Base-by-base conservation (phyloP, 176 grass and related monocot species). In the Aegilops umbellulata region DNA sequence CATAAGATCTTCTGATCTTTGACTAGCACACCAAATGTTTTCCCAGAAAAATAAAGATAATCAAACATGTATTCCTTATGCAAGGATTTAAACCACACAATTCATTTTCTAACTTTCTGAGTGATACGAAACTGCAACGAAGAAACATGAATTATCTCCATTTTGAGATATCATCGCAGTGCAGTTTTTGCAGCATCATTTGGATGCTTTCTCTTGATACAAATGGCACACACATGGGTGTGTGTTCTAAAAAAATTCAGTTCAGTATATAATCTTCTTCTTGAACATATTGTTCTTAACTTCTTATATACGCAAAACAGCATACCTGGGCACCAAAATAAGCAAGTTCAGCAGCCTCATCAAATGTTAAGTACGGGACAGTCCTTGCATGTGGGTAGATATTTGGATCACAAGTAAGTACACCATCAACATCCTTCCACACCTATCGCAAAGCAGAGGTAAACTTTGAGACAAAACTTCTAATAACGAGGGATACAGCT, bases 351-450 rank as follows among this genome's bases (percentile, higher is more conserved):
- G 94, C 87, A 74, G 97, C 97, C 88, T 99, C 97, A 63, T 99
- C 97, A 87, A 99, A 94, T 60, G 97, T 99, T 69, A 99, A 94
- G 74, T 87, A 80, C 16, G 89, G 94, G 17, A 99, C 94, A 62
- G 94, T 93, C 73, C 73, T 96, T 82, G 92, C 92, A 77, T 94
- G 83, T 57, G 89, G 87, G 67, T 89, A 91, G 76, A 99, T 99
- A 86, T 94, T 93, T 68, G 94, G 97, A 91, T 99, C 94, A 86
- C 97, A 99, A 41, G 97, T 99, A 53, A 99, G 89, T 63, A 99
- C 94, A 91, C 94, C 94, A 85, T 99, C 90, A 39, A 99, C 92
- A 93, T 97, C 97, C 81, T 97, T 99, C 92, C 97, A 97, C 14
- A 99, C 94, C 97, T 96, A 82, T 85, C 64, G 42, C 10, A 3